Evolutionary conservation across 768 basidiomycete genomes (phyloP).

Genomic region (Myochromella boudieri): DNA sequence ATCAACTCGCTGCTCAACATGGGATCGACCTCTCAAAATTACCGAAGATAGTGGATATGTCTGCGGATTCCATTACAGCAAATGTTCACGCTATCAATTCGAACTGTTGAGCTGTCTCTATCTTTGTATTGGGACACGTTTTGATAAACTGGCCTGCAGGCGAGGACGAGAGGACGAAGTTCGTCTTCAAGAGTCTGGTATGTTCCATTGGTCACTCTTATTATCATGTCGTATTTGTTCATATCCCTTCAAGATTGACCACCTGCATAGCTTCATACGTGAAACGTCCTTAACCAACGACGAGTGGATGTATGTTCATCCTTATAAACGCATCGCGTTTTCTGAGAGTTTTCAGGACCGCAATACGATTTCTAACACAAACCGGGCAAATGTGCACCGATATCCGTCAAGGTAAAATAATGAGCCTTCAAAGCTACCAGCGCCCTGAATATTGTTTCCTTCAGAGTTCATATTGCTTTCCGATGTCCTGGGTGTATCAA

Average conservation of each 20-base stretch:
- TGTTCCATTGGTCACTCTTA: constrained; percentile 3
- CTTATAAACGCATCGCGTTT: background rate
- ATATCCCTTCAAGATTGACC: constrained; percentile 51
- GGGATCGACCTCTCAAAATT: constrained; percentile 41
- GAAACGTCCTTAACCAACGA: constrained; percentile 79
- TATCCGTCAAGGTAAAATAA: constrained; percentile 50
- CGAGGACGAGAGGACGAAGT: constrained; percentile 39
- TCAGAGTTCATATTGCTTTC: constrained; percentile 86
- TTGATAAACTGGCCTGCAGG: constrained; percentile 19
- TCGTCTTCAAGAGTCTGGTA: constrained; percentile 43
- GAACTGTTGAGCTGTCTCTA: constrained; percentile 27
- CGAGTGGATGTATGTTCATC: constrained; percentile 68
- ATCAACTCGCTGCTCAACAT: constrained; percentile 29
- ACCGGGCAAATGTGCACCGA: constrained; percentile 73
- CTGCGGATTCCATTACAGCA: constrained; percentile 38
- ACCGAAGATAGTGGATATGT: constrained; percentile 40
- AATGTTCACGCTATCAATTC: constrained; percentile 39
- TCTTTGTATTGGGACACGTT: background rate
- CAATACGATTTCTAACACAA: constrained; percentile 76
- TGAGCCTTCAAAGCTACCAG: background rate
- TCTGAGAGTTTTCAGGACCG: constrained; percentile 30
- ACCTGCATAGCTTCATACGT: constrained; percentile 72
- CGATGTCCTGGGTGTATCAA: constrained; percentile 75
- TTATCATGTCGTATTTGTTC: background rate
- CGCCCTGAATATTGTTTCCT: constrained; percentile 14